Conservation (phyloP, 208 protist genomes). For the Vickermania ingenoplastis region DNA sequence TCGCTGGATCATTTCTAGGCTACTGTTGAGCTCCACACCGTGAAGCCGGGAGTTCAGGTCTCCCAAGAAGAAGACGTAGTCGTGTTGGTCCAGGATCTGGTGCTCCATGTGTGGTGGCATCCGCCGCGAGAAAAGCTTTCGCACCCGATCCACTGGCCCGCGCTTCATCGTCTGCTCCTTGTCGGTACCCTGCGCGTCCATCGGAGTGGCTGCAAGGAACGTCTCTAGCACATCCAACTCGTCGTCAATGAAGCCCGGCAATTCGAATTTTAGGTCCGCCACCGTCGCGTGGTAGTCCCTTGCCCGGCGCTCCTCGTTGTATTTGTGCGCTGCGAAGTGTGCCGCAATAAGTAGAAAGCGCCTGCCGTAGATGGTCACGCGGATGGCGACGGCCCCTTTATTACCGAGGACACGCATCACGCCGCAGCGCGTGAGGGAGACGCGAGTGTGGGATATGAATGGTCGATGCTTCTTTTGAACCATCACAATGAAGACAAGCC, state of each 20-base stretch:
- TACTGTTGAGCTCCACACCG: slow-evolving; percentile 23
- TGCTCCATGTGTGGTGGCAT: slow-evolving; percentile 23
- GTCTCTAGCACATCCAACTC: slow-evolving; percentile 63
- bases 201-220: slow-evolving; percentile 26
- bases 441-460: slow-evolving; percentile 61
- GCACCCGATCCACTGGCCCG: background rate
- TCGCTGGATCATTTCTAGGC: slow-evolving; percentile 16
- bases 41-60: slow-evolving; percentile 91
- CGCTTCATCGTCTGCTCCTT: no score
- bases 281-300: slow-evolving; percentile 68
- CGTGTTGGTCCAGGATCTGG: slow-evolving; percentile 61
- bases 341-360: slow-evolving; percentile 84
- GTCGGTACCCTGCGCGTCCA: background rate
- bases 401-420: slow-evolving; percentile 77
- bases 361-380: slow-evolving; percentile 80
- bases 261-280: slow-evolving; percentile 51
- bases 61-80: slow-evolving; percentile 91
- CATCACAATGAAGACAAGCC: slow-evolving; percentile 63
- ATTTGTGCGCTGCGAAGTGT: slow-evolving; percentile 88
- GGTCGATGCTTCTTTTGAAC: slow-evolving; percentile 35
- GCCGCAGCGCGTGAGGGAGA: slow-evolving; percentile 65
- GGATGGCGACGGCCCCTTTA: slow-evolving; percentile 83
- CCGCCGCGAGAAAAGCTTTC: background rate
- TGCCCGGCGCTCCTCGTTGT: slow-evolving; percentile 62
- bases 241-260: slow-evolving; percentile 49